These are phyloP conservation scores for Nitzschia sp. DNA, from an alignment of 108 stramenopile genomes.

Conservation along the genomic window DNA sequence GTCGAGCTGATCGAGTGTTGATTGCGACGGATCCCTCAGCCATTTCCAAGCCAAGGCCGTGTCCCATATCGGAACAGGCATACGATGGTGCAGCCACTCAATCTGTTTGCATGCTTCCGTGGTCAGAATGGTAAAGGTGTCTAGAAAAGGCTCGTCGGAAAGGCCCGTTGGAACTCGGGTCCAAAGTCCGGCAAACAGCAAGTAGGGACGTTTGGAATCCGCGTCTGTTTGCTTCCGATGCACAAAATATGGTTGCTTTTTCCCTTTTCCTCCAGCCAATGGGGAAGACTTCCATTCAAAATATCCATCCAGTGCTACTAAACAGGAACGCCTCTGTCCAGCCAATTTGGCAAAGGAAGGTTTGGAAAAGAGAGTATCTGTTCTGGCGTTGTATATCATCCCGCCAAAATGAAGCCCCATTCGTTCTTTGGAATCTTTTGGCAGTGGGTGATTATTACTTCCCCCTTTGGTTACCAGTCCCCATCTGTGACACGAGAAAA, in stretches of 20 bases:
- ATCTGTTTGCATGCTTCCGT: constrained; percentile 60
- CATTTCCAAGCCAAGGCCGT: constrained; percentile 53
- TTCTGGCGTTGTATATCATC: constrained; percentile 79
- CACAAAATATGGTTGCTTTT: constrained; percentile 83
- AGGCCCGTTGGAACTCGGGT: constrained; percentile 54
- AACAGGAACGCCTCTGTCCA: constrained; percentile 47
- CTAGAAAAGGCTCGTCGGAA: constrained; percentile 40
- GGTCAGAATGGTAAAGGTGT: constrained; percentile 76
- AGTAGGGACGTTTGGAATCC: not conserved
- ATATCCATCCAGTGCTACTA: constrained; percentile 80
- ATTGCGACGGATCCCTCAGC: constrained; percentile 51
- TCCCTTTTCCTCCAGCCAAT: constrained; percentile 39
- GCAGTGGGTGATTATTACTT: constrained; percentile 41
- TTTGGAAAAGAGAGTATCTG: constrained; percentile 72
- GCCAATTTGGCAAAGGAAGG: constrained; percentile 57
- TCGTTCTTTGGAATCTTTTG: constrained; percentile 26
- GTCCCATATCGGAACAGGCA: constrained; percentile 71
- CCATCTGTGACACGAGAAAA: constrained; percentile 40
- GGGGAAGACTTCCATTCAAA: constrained; percentile 75
- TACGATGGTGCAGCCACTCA: constrained; percentile 68
- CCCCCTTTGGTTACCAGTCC: constrained; percentile 70
- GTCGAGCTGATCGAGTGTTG: constrained; percentile 34
- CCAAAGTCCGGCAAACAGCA: constrained; percentile 74
- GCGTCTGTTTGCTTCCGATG: constrained; percentile 21
- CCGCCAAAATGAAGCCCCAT: constrained; percentile 57